phyloP scores from a whole-genome alignment of 495 filamentous ascomycete species.

The Cetradonia linearis region DNA sequence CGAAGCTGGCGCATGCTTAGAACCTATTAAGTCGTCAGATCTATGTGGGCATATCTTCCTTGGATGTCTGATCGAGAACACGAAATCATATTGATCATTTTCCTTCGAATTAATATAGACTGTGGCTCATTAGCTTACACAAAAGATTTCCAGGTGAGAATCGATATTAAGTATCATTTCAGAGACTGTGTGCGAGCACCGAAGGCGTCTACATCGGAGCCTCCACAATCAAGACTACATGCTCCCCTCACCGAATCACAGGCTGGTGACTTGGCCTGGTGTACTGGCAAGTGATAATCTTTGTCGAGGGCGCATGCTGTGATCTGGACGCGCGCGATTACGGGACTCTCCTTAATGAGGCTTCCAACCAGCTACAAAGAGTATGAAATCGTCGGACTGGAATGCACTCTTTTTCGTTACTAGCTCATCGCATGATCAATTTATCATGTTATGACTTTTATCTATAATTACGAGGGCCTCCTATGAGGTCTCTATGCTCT shows the following conservation, averaged over 20 bases:
- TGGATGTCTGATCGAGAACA: constrained; percentile 36
- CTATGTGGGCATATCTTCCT: constrained; percentile 39
- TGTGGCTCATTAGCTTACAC: neutral
- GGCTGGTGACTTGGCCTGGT: neutral
- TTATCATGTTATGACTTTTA: neutral
- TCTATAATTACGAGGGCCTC: neutral
- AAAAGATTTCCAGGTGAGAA: neutral
- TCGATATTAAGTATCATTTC: neutral
- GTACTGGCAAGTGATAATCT: neutral
- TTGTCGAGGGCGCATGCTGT: neutral
- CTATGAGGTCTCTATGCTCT: neutral
- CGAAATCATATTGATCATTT: neutral
- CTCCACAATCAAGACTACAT: neutral
- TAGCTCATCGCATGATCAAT: neutral
- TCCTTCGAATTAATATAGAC: neutral
- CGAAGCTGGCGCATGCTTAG: constrained; percentile 31
- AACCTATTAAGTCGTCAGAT: constrained; percentile 37
- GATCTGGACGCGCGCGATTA: neutral
- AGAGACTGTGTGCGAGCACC: neutral
- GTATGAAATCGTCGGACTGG: neutral
- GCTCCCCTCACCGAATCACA: neutral
- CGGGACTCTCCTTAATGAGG: neutral
- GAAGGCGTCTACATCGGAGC: neutral
- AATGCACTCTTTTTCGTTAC: no score
- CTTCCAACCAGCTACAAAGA: no score